Evolutionary conservation across 331 rosid genomes (phyloP).

Genomic region (Quercus lobata): DNA sequence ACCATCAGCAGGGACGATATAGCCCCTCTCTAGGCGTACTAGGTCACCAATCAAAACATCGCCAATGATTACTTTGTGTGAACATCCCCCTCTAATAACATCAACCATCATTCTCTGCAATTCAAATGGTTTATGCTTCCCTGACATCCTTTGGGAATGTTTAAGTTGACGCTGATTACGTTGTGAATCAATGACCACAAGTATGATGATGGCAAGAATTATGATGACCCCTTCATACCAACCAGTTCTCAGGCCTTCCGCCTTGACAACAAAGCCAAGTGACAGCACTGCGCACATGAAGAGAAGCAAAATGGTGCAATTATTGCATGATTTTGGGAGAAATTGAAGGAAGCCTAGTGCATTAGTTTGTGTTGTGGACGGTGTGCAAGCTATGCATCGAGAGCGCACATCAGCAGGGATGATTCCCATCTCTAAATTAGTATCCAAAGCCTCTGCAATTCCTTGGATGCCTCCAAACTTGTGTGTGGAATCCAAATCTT

Average conservation of each 20-base stretch:
- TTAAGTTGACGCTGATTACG: not conserved
- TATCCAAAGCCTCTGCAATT: not conserved
- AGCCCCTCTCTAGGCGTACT: not conserved
- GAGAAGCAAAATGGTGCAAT: constrained; percentile 6
- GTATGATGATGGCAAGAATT: not conserved
- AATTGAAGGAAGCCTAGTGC: not conserved
- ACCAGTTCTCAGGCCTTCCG: constrained; percentile 13
- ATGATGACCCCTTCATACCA: constrained; percentile 11
- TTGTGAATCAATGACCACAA: not conserved
- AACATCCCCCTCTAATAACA: not conserved
- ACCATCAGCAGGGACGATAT: constrained; percentile 20
- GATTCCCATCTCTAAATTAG: not conserved
- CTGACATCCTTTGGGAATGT: not conserved
- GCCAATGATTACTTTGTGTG: not conserved
- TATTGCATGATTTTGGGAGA: not conserved
- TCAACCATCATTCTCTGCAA: not conserved
- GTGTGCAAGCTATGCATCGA: not conserved
- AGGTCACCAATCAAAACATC: constrained; percentile 3
- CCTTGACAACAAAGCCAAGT: constrained; percentile 9
- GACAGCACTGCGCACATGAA: not conserved
- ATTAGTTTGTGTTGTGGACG: not conserved
- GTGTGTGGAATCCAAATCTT: not conserved
- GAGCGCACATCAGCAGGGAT: not conserved
- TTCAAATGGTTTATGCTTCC: not conserved
- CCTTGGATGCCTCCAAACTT: not conserved